A percentile compares a stretch with the other conserved stretches of the same genome.
Conservation (phyloP, 495 filamentous ascomycete genomes). For the Tuber magnatum region DNA sequence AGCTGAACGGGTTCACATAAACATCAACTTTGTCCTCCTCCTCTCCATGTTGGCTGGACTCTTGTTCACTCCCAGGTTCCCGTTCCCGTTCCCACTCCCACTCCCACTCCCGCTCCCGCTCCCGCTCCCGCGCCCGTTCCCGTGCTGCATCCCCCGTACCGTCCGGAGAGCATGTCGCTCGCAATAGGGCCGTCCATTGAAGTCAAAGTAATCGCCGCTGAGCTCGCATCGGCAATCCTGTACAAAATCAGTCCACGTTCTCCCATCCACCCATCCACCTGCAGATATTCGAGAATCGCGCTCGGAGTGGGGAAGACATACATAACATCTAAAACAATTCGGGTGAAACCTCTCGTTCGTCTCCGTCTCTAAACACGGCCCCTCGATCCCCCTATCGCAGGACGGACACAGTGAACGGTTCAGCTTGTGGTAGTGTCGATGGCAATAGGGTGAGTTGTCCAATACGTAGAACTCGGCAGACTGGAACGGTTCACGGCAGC, state of each 20-base stretch:
- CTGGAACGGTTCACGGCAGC: constrained; percentile 71
- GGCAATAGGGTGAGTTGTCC: constrained; percentile 79
- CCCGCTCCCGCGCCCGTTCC: constrained; percentile 28
- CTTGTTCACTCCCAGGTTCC: constrained; percentile 39
- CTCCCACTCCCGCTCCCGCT: constrained; percentile 10
- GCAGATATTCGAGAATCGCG: constrained; percentile 35
- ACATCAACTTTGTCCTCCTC: constrained; percentile 76
- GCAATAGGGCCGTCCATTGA: constrained; percentile 64
- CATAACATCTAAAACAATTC: constrained; percentile 71
- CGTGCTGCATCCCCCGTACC: constrained; percentile 39
- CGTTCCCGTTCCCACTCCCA: constrained; percentile 26
- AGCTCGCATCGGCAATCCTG: constrained; percentile 43
- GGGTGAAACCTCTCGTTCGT: constrained; percentile 74
- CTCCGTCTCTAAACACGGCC: constrained; percentile 86
- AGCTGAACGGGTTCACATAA: constrained; percentile 51
- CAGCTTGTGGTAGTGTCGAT: constrained; percentile 83
- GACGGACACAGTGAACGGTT: constrained; percentile 76
- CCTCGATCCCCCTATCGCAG: constrained; percentile 83
- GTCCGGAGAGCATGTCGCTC: constrained; percentile 74
- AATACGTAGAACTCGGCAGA: constrained; percentile 91
- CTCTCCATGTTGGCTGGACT: constrained; percentile 54
- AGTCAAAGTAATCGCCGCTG: constrained; percentile 54
- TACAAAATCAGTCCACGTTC: constrained; percentile 25
- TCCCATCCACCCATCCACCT: constrained; percentile 45
- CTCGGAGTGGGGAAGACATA: constrained; percentile 44